Base-by-base conservation (phyloP, 1,284 basidiomycete species). In the Boletus albobrunnescens region DNA sequence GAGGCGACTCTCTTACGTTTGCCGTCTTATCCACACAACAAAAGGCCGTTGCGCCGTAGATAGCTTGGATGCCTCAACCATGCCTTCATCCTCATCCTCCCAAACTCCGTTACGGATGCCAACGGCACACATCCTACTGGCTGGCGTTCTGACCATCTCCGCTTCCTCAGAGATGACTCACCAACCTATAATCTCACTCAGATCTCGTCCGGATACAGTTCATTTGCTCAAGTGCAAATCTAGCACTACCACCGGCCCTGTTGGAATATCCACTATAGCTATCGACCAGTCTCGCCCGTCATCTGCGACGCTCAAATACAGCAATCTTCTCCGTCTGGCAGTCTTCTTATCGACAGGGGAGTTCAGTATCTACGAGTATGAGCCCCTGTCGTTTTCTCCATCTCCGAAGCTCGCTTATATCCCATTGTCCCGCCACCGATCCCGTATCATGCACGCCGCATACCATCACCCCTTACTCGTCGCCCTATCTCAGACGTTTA, bases 391-490 rank as follows among this genome's bases (percentile, higher is more conserved):
- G 6, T 68, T 71, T 20, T 55, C 66, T 12, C 72, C 78, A 1
- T 55, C 64, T 10, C 71, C 72, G 16, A 71, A 72, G 42, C 60
- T 78, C 41, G 68, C 74, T 5, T 81, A 82, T 59, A 58, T 73
- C 33, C 80, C 82, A 13, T 57, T 65, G 8, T 63, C 67, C 33
- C 71, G 58, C 26, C 53, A 63, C 36, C 66, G 78, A 36, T 61
- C 72, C 12, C 73, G 73, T 11, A 73, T 85, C 50, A 71, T 77
- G 37, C 80, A 82, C 41, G 84, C 82, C 11, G 85, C 75, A 14
- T 91, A 87, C 57, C 79, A 88, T 54, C 84, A 89, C 48, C 87
- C 86, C 1, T 67, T 91, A 5, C 79, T 91, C 41, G 73, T 85
- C 35, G 81, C 84, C 0, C 71, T 91, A 31, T 84, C 87, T 13